A percentile compares a stretch with the other conserved stretches of the same genome.
Evolutionary conservation across 257 asterid species (phyloP).

Genomic region (Petrea volubilis): DNA sequence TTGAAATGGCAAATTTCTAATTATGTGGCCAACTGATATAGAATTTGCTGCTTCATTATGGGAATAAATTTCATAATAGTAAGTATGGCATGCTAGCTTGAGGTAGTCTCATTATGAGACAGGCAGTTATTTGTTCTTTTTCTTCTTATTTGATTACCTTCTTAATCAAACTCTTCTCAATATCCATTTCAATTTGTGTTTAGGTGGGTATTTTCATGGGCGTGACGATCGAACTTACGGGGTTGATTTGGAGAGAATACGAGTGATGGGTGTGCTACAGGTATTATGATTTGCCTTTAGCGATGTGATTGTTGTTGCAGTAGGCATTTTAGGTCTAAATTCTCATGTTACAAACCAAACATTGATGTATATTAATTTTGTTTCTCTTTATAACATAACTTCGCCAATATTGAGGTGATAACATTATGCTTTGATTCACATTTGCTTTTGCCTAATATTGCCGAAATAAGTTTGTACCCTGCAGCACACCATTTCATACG

Average conservation of each 20-base stretch:
- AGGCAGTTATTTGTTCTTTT: not conserved
- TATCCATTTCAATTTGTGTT: constrained; percentile 23
- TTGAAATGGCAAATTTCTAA: constrained; percentile 6
- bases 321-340: not conserved
- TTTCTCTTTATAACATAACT: not conserved
- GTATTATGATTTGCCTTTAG: constrained; percentile 37
- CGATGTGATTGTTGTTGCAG: constrained; percentile 13
- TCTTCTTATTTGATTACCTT: not conserved
- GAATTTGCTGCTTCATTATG: constrained; percentile 1
- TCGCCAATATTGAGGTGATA: not conserved
- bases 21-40: not conserved
- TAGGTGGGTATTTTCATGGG: constrained; percentile 94
- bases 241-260: constrained; percentile 66
- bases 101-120: not conserved
- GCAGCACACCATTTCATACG: not conserved
- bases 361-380: not conserved
- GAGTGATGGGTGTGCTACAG: constrained; percentile 95
- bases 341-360: not conserved
- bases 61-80: constrained; percentile 1
- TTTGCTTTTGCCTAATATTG: not conserved
- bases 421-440: not conserved
- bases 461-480: not conserved
- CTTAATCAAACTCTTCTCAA: not conserved
- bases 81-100: not conserved
- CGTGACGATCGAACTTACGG: constrained; percentile 74